Conservation (phyloP, 352 stramenopile species). For the Saprolegnia parasitica region DNA sequence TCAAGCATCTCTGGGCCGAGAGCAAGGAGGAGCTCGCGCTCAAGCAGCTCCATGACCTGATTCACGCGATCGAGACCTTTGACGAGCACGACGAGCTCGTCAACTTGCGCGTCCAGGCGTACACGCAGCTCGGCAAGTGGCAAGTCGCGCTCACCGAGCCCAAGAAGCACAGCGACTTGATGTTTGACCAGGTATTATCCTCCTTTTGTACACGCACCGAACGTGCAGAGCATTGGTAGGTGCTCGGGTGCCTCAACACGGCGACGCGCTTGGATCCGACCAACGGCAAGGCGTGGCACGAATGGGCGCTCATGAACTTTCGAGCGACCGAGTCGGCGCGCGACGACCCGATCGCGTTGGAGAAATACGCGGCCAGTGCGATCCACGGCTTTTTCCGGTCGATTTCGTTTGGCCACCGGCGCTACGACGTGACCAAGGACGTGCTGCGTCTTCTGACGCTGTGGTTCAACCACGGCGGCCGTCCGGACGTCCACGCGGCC, state of each 20-base stretch:
- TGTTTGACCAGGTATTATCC: constrained; percentile 51
- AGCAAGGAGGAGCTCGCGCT: constrained; percentile 76
- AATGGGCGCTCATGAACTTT: constrained; percentile 99
- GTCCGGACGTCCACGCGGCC: constrained; percentile 79
- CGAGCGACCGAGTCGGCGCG: constrained; percentile 55
- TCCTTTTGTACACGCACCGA: too few species aligned
- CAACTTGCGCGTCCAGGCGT: constrained; percentile 75
- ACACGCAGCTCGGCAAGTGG: constrained; percentile 82
- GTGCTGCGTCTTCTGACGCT: constrained; percentile 98
- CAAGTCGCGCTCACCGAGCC: constrained; percentile 74
- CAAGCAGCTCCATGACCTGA: constrained; percentile 81
- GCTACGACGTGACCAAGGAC: constrained; percentile 94
- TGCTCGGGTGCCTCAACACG: constrained; percentile 73
- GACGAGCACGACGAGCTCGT: constrained; percentile 67
- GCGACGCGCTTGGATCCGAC: constrained; percentile 80
- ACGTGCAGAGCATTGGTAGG: constrained; percentile 2
- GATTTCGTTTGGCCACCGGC: constrained; percentile 94
- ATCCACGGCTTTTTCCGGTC: constrained; percentile 98
- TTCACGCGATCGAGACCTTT: constrained; percentile 68
- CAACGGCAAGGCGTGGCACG: constrained; percentile 97
- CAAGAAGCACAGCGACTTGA: constrained; percentile 58
- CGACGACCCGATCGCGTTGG: constrained; percentile 40
- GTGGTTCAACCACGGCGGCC: constrained; percentile 96
- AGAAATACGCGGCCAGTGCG: constrained; percentile 86
- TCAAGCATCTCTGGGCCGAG: constrained; percentile 78